These are phyloP conservation scores for Monosporascus sp. DNA, from an alignment of 2,329 filamentous ascomycete species.

Conservation along the genomic window DNA sequence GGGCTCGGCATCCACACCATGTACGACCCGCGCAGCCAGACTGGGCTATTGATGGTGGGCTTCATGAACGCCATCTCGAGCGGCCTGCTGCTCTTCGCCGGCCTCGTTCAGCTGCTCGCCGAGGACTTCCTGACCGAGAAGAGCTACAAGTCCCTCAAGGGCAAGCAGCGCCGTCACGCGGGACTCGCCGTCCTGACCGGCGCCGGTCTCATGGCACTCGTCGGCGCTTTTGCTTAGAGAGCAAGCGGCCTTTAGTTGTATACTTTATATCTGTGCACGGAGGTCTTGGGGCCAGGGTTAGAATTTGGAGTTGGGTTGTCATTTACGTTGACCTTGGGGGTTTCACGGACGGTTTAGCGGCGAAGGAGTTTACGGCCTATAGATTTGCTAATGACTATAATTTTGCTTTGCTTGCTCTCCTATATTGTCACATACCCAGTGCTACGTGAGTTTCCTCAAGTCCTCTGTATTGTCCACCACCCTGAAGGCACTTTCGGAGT, in stretches of 20 bases:
- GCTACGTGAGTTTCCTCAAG: too few relatives aligned
- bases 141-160: constrained; percentile 63
- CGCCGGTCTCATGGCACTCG: constrained; percentile 63
- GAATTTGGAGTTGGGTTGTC: neutral
- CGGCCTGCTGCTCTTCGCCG: constrained; percentile 75
- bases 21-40: constrained; percentile 73
- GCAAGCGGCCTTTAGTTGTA: constrained; percentile 1
- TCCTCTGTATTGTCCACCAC: neutral
- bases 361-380: neutral
- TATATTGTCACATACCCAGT: too few relatives aligned
- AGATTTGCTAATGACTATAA: neutral
- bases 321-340: neutral
- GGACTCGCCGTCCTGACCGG: constrained; percentile 60
- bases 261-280: neutral
- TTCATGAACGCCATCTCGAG: constrained; percentile 84
- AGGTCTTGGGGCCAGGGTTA: neutral
- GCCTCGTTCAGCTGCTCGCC: constrained; percentile 75
- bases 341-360: neutral
- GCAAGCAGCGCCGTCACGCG: constrained; percentile 55
- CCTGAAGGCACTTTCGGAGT: constrained; percentile 24
- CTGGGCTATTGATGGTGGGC: constrained; percentile 74
- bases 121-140: constrained; percentile 79
- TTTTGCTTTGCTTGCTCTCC: neutral
- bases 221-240: constrained; percentile 65
- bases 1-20: constrained; percentile 71